A percentile compares a stretch with the other conserved stretches of the same genome.
Evolutionary conservation across 352 stramenopile species (phyloP).

Genomic region (Phytopythium vexans): DNA sequence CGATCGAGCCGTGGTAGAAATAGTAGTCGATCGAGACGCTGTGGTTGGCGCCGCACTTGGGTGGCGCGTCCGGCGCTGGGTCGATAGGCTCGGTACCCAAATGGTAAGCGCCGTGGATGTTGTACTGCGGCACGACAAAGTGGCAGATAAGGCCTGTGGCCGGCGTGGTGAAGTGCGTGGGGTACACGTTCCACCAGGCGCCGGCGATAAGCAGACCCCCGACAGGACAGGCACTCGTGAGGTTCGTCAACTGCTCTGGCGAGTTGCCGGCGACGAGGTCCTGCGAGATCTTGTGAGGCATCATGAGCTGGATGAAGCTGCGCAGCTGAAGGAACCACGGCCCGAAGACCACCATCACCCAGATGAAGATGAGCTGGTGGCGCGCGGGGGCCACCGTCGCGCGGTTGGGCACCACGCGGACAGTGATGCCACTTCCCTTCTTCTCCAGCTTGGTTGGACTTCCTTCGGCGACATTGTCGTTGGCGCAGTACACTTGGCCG

Average conservation of each 20-base stretch:
- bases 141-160: slow-evolving; percentile 10
- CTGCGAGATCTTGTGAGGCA: slow-evolving; percentile 13
- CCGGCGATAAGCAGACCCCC: slow-evolving; percentile 1
- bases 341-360: slow-evolving; percentile 8
- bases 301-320: slow-evolving; percentile 17
- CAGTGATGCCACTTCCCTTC: too few species aligned
- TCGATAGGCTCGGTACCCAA: not conserved
- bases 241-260: not conserved
- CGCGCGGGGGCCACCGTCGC: too few species aligned
- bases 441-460: too few species aligned
- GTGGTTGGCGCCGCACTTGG: not conserved
- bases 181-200: slow-evolving; percentile 13
- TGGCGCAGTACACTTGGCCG: too few species aligned
- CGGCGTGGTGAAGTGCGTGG: slow-evolving; percentile 12
- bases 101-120: slow-evolving; percentile 14
- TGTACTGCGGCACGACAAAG: slow-evolving; percentile 24
- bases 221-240: not conserved
- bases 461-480: too few species aligned
- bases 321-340: slow-evolving; percentile 14
- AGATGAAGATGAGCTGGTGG: slow-evolving; percentile 6
- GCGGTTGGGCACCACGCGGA: too few species aligned
- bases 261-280: slow-evolving; percentile 1
- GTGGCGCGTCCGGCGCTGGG: not conserved
- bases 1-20: slow-evolving; percentile 24
- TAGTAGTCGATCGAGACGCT: slow-evolving; percentile 19